Base-by-base conservation (phyloP, 495 filamentous ascomycete genomes). In the Baudoinia panamericana region DNA sequence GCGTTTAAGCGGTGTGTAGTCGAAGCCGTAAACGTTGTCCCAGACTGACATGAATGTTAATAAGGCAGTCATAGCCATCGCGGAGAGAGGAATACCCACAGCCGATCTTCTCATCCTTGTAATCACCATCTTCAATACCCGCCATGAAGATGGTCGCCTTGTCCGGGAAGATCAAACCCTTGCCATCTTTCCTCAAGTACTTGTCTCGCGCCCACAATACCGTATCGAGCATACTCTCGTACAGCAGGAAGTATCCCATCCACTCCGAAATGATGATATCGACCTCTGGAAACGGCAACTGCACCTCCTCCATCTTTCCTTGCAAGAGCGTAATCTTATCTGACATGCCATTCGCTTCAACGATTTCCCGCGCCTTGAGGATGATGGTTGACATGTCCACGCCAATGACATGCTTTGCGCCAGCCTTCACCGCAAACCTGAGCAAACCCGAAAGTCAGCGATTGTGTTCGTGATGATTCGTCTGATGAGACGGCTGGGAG, bases 231-330 rank as follows among this genome's bases (percentile, higher is more conserved):
- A 99, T 99, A 66, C 80, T 83, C 70, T 99, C 90, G 65, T 95
- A 99, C 29, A 96, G 74, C 31, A 99, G 73, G 65, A 90, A 93
- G 67, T 99, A 99, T 31, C 90, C 90, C 90, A 99, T 99, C 90
- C 90, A 99, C 65, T 99, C 90, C 22, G 84, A 93, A 46, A 99
- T 84, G 64, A 99, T 99, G 55, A 99, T 88, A 61, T 99, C 90
- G 51, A 99, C 92, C 56, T 93, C 75, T 22, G 71, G 67, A 50
- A 87, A 87, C 17, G 92, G 90, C 18, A 99, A 76, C 17, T 66
- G 52, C 24, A 94, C 86, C 52, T 99, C 92, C 64, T 99, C 90
- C 75, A 99, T 88, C 66, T 86, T 86, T 32, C 92, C 90, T 62
- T 90, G 82, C 35, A 99, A 66, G 17, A 90, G 77, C 15, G 86